phyloP scores from a whole-genome alignment of 1,284 basidiomycete genomes.

The Malassezia nana region DNA sequence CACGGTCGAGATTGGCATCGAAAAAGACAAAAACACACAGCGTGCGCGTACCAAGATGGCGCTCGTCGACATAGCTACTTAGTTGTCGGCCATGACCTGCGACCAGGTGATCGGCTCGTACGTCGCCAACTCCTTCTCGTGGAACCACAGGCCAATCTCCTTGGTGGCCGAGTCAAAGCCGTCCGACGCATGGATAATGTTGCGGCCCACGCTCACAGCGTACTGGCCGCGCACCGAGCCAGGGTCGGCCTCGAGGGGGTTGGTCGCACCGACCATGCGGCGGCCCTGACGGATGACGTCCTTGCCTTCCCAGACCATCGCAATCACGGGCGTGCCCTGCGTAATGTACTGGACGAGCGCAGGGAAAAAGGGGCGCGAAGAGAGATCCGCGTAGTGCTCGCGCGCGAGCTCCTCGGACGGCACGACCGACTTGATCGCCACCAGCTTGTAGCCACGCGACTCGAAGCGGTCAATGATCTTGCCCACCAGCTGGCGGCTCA shows the following conservation, averaged over 20 bases:
- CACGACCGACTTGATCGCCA: conserved; percentile 44
- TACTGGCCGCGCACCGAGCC: conserved; percentile 39
- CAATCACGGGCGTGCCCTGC: conserved; percentile 37
- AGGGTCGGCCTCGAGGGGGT: conserved; percentile 35
- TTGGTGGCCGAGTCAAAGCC: conserved; percentile 51
- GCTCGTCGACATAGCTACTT: conserved; percentile 52
- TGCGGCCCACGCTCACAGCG: conserved; percentile 47
- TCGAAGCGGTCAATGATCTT: conserved; percentile 47
- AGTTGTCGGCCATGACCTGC: conserved; percentile 38
- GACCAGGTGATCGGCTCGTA: conserved; percentile 49
- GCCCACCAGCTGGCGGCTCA: conserved; percentile 42
- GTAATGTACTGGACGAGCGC: conserved; percentile 39
- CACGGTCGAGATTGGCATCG: conserved; percentile 74
- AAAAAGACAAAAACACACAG: conserved; percentile 89
- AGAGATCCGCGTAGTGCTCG: conserved; percentile 40
- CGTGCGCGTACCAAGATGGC: conserved; percentile 83
- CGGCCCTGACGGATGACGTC: conserved; percentile 44
- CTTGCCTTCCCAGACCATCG: conserved; percentile 46
- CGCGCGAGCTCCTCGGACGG: conserved; percentile 36
- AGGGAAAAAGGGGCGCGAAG: conserved; percentile 37
- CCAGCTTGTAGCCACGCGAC: conserved; percentile 43
- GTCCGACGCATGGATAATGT: conserved; percentile 52
- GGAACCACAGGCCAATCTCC: conserved; percentile 53
- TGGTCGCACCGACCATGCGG: conserved; percentile 42
- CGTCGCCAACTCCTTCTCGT: conserved; percentile 49